Conservation (phyloP, 139 green algal species). For the Raphidocelis subcapitata region DNA sequence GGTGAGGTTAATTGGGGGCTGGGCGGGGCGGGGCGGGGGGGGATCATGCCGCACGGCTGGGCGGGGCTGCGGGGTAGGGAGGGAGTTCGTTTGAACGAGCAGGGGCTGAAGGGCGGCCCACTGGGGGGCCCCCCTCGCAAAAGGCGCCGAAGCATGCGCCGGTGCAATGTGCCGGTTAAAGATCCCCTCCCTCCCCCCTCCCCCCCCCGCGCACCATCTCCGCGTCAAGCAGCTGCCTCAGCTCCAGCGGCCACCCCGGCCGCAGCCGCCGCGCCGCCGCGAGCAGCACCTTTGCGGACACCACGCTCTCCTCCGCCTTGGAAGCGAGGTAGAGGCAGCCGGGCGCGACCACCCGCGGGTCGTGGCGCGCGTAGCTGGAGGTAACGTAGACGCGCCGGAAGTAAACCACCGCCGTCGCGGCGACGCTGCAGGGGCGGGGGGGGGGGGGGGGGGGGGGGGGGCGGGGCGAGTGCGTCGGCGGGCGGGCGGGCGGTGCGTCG, state of each 20-base stretch:
- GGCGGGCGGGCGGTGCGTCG: no score
- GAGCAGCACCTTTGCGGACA: conserved; percentile 71
- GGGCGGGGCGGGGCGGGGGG: neutral
- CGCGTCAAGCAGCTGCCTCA: conserved; percentile 64
- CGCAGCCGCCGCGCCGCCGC: conserved; percentile 42
- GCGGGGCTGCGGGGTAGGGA: neutral
- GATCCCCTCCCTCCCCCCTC: neutral
- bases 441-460: neutral
- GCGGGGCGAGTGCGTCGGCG: no score
- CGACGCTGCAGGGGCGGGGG: conserved; percentile 47
- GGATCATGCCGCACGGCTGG: neutral
- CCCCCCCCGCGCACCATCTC: conserved; percentile 50
- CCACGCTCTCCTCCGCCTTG: conserved; percentile 75
- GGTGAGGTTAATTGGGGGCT: neutral
- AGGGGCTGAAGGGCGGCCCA: no score
- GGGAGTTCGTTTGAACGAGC: no score
- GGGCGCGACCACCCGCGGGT: conserved; percentile 65
- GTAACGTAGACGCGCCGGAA: conserved; percentile 59
- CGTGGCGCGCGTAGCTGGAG: conserved; percentile 49
- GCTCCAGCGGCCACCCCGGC: conserved; percentile 39
- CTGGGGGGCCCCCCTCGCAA: no score
- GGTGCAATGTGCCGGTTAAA: no score
- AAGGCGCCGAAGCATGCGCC: no score
- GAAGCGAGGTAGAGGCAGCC: conserved; percentile 77
- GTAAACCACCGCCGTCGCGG: conserved; percentile 59